Evolutionary conservation across 208 protist genomes (phyloP), one percentile per base, ranked within the genome.

Genomic region (Trypanosoma caninum): DNA sequence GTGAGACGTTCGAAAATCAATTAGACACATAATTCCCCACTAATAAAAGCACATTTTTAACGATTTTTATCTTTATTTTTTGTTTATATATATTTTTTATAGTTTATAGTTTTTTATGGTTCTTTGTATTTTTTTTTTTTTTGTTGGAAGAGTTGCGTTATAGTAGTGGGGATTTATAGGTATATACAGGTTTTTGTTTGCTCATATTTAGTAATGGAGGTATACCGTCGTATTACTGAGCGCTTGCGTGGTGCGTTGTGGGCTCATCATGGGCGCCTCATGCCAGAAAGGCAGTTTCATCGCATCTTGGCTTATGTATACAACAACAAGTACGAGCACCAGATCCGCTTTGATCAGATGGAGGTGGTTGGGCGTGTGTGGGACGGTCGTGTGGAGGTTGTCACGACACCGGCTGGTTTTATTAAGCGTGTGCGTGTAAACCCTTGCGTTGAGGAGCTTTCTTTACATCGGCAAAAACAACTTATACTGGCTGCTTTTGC

Each of bases 251-350:
- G 91, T 22, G 87, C 91, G 23, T 64, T 96, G 25, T 96, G 91
- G 88, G 91, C 91, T 3, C 91, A 96, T 60, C 91, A 96, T 65
- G 80, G 91, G 31, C 82, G 91, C 18, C 80, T 96, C 30, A 89
- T 96, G 85, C 78, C 91, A 0, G 87, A 96, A 70, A 75, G 91
- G 0, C 91, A 96, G 69, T 92, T 91, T 52, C 87, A 96, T 42
- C 87, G 91, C 69, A 93, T 96, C 45, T 72, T 96, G 14, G 91
- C 87, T 10, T 96, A 93, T 67, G 91, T 96, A 9, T 96, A 96
- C 69, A 94, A 94, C 67, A 94, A 96, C 80, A 96, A 96, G 72
- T 96, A 96, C 75, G 91, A 96, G 71, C 80, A 96, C 44, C 91
- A 96, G 51, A 89, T 96, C 22, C 87, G 91, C 1, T 93, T 96